Evolutionary conservation across 73 alveolate species (phyloP), one percentile per base, ranked within the genome.

Genomic region (Paraurostyla sp.): DNA sequence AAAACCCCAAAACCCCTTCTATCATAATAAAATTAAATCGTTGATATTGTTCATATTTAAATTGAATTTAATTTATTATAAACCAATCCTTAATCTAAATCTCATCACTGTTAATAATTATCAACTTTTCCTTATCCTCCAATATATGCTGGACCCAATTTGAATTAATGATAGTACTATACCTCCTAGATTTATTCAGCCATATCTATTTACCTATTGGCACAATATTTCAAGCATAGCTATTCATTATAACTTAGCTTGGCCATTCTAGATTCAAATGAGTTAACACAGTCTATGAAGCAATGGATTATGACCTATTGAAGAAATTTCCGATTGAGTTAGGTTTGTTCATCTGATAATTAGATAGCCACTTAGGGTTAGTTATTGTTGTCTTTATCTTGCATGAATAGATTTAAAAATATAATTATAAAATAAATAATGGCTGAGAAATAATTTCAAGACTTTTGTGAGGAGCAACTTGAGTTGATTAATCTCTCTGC

Each of bases 371-470:
- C n/a, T n/a, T n/a, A n/a, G n/a, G n/a, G n/a, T n/a, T n/a, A n/a
- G n/a, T 59, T 59, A 30, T 30, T 7, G 6, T 59, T 59, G 6
- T 27, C 43, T 11, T 59, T 11, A 27, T 13, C 23, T n/a, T 6
- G n/a, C n/a, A n/a, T n/a, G n/a, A n/a, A n/a, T n/a, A n/a, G 32
- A 59, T 59, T 25, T 59, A 59, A 20, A 4, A 27, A 2, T 59
- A 59, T 27, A 6, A 27, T 7, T 7, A 27, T 4, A 7, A 11
- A 2, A n/a, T 6, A 59, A 65, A 6, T 22, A 33, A 65, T 65
- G 82, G 82, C 58, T 38, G 82, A 65, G 46, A 65, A 65, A 22
- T 65, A 65, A 22, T 65, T 65, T 40, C 41, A 65, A 65, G 82
- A 65, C 23, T 65, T 65, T 65, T 65, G 82, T 65, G 82, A 65